Conservation (phyloP, 441 rosid genomes). For the Sinapis alba region DNA sequence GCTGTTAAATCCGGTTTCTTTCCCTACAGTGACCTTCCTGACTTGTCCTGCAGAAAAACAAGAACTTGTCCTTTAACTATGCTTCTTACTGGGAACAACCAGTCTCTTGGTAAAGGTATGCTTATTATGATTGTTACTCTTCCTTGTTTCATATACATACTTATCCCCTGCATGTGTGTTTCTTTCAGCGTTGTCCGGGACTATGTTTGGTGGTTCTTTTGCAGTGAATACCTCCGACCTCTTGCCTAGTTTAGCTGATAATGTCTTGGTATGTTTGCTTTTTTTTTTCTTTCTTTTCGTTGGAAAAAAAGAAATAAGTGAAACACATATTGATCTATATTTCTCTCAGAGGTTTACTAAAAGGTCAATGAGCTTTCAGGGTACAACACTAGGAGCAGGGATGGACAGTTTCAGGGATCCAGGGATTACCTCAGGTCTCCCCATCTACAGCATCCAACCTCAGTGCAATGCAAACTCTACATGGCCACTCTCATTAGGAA, state of each 20-base stretch:
- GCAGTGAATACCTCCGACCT: slow-evolving; percentile 47
- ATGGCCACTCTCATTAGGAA: slow-evolving; percentile 40
- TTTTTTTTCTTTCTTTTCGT: slow-evolving; percentile 1
- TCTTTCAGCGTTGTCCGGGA: slow-evolving; percentile 54
- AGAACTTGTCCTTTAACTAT: slow-evolving; percentile 74
- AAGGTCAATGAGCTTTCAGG: slow-evolving; percentile 49
- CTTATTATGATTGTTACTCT: not conserved
- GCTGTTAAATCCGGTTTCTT: slow-evolving; percentile 55
- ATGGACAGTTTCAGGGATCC: slow-evolving; percentile 52
- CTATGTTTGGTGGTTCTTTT: slow-evolving; percentile 54
- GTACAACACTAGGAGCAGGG: slow-evolving; percentile 49
- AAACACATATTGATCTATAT: slow-evolving; percentile 16
- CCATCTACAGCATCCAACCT: slow-evolving; percentile 63
- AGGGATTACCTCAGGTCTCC: slow-evolving; percentile 46
- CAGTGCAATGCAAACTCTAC: slow-evolving; percentile 61
- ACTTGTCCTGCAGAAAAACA: slow-evolving; percentile 65
- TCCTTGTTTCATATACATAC: not conserved
- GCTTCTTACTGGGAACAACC: slow-evolving; percentile 73
- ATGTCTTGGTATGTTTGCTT: slow-evolving; percentile 54
- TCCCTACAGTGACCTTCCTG: slow-evolving; percentile 60
- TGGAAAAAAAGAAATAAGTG: not conserved
- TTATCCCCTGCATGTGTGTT: not conserved
- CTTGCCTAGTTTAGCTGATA: slow-evolving; percentile 48
- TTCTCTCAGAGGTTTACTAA: slow-evolving; percentile 15
- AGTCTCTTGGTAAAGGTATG: slow-evolving; percentile 68